Evolutionary conservation across 164 flowering plant species (phyloP).

Genomic region (Protea cynaroides): DNA sequence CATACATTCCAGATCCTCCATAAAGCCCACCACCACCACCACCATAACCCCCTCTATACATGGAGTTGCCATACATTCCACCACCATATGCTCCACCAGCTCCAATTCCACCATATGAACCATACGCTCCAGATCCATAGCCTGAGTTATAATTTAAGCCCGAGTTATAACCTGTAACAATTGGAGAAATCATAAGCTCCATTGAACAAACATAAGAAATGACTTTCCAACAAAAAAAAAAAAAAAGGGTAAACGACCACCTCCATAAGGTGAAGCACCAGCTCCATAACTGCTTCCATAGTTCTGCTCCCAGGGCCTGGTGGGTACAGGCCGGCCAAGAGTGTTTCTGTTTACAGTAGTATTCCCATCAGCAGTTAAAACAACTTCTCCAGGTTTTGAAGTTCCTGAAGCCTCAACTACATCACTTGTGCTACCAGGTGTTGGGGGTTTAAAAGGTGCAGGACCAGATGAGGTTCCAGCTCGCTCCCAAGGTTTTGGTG

Average conservation of each 20-base stretch:
- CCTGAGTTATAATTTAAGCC: constrained; percentile 48
- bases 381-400: constrained; percentile 86
- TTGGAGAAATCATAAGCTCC: not conserved
- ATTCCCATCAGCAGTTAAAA: constrained; percentile 36
- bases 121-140: constrained; percentile 53
- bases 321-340: constrained; percentile 67
- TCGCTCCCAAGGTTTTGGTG: constrained; percentile 85
- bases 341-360: constrained; percentile 39
- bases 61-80: too few relatives aligned
- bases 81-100: constrained; percentile 46
- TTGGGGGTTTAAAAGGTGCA: constrained; percentile 78
- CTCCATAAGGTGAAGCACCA: constrained; percentile 36
- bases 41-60: constrained; percentile 22
- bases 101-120: constrained; percentile 41
- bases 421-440: constrained; percentile 77
- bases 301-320: constrained; percentile 93
- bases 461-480: constrained; percentile 66
- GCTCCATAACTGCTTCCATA: constrained; percentile 60
- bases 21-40: constrained; percentile 44
- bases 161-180: constrained; percentile 51
- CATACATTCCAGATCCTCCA: constrained; percentile 49
- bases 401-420: constrained; percentile 96
- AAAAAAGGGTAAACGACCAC: constrained; percentile 14
- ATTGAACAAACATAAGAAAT: constrained; percentile 15
- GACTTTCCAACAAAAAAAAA: not conserved